Percentiles rank a stretch among this genome's conserved stretches.
phyloP scores from a whole-genome alignment of 441 rosid genomes.

The Pelargonium cotyledonis region DNA sequence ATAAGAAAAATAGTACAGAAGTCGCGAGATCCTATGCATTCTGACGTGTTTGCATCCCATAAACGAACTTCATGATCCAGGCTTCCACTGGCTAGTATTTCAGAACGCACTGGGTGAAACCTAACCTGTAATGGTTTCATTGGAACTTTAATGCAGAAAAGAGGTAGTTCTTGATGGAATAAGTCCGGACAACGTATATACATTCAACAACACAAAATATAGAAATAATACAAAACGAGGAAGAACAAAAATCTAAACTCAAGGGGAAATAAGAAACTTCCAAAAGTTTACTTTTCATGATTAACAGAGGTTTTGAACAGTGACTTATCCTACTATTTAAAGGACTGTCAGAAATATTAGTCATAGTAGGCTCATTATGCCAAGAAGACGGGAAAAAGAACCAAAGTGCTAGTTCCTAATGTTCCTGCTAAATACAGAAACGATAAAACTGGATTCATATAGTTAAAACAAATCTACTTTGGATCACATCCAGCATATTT shows the following conservation, averaged over 20 bases:
- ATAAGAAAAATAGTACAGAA: conserved; percentile 50
- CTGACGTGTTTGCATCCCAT: conserved; percentile 75
- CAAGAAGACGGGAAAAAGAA: not conserved
- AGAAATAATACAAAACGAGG: not conserved
- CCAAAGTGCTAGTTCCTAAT: not conserved
- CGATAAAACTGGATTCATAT: not conserved
- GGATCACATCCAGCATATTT: not conserved
- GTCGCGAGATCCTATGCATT: conserved; percentile 70
- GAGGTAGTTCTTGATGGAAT: not conserved
- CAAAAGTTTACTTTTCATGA: not conserved
- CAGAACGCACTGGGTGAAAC: conserved; percentile 71
- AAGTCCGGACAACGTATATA: not conserved
- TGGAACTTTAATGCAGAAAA: conserved; percentile 13
- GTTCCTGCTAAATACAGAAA: not conserved
- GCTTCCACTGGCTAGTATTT: conserved; percentile 94
- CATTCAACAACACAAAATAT: not conserved
- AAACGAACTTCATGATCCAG: conserved; percentile 84
- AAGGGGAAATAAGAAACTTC: not conserved
- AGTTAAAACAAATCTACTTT: too few relatives aligned
- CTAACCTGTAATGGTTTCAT: conserved; percentile 62
- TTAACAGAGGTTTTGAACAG: not conserved
- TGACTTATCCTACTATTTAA: not conserved
- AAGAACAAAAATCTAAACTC: not conserved
- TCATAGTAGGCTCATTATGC: not conserved
- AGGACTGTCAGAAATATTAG: too few relatives aligned